Evolutionary conservation across 345 rosid genomes (phyloP), one percentile per base, ranked within the genome.

Genomic region (Moricandia moricandioides): DNA sequence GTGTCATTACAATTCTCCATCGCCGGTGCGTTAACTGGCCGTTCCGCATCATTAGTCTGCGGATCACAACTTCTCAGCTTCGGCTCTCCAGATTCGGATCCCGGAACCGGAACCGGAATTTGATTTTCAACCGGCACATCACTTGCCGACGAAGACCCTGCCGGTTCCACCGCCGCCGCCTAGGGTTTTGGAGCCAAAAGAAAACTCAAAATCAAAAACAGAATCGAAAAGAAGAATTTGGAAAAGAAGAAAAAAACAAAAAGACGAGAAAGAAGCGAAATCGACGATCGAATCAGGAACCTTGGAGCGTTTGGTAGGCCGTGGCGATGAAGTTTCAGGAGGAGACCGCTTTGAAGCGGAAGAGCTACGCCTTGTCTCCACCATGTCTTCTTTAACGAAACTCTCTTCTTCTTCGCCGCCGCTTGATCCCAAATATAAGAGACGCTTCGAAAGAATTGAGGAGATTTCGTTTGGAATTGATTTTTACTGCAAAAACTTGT

Each of bases 311-410:
- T 92, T 95, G 71, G 69, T 74, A 37, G 88, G 72, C 0, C 87
- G 68, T 24, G 96, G 75, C 1, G 87, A 82, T 13, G 89, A 76
- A 10, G 72, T 73, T 10, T 65, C 80, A 2, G 65, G 52, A 40
- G 71, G 54, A 65, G 80, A 81, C 11, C 96, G 92, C 70, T 87
- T 95, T 73, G 89, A 81, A 55, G 97, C 84, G 14, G 95, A 86
- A 27, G 93, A 85, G 82, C 97, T 90, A 29, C 99, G 87, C 27
- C 99, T 83, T 17, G 99, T 95, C 75, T 92, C 98, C 13, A 95
- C 99, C 99, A 95, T 95, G 43, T 58, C 74, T 12, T 39, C 45
- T 39, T 17, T 13, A 51, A 21, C 35, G 31, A 40, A 11, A 62
- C 14, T 65, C 62, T 65, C 65, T 18, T 70, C 54, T 47, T 47